A percentile compares a stretch with the other conserved stretches of the same genome.
These are phyloP conservation scores for Aspergillus diversus DNA, from an alignment of 495 filamentous ascomycete species.

Conservation along the genomic window DNA sequence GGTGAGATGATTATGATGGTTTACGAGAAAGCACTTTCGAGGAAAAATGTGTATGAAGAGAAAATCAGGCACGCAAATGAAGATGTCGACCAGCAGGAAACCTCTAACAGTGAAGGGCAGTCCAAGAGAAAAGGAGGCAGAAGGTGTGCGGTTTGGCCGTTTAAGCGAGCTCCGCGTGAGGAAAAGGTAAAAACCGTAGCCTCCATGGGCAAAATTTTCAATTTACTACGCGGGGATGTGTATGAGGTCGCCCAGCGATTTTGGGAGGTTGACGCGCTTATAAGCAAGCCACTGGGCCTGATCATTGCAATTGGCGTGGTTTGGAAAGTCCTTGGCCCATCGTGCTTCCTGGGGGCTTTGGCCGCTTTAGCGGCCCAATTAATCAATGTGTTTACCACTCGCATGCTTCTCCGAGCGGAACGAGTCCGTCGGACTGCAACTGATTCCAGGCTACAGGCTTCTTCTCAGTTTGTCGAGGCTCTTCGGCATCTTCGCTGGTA, in stretches of 20 bases:
- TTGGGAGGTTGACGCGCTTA: constrained; percentile 74
- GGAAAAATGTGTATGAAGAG: constrained; percentile 68
- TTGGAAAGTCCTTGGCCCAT: constrained; percentile 75
- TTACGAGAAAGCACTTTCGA: constrained; percentile 78
- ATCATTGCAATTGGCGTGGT: constrained; percentile 69
- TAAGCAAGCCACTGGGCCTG: constrained; percentile 70
- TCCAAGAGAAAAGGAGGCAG: constrained; percentile 13
- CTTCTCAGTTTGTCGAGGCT: constrained; percentile 78
- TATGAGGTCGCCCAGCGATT: constrained; percentile 83
- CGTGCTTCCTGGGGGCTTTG: constrained; percentile 73
- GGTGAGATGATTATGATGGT: constrained; percentile 89
- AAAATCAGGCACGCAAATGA: constrained; percentile 24
- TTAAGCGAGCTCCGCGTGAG: constrained; percentile 20
- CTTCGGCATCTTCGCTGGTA: constrained; percentile 89
- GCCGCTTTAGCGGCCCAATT: constrained; percentile 66
- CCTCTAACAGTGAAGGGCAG: constrained; percentile 5
- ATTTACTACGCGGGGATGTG: constrained; percentile 75
- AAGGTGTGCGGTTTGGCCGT: constrained; percentile 27
- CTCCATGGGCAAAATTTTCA: constrained; percentile 82
- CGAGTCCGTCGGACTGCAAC: constrained; percentile 65
- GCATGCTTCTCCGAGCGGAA: constrained; percentile 64
- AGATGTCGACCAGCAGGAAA: constrained; percentile 6
- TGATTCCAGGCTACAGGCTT: constrained; percentile 72
- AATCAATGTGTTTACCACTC: constrained; percentile 65
- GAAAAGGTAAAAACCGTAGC: constrained; percentile 58